A percentile compares a stretch with the other conserved stretches of the same genome.
Evolutionary conservation across 2,329 filamentous ascomycete species (phyloP).

Genomic region (Alternaria sp.): DNA sequence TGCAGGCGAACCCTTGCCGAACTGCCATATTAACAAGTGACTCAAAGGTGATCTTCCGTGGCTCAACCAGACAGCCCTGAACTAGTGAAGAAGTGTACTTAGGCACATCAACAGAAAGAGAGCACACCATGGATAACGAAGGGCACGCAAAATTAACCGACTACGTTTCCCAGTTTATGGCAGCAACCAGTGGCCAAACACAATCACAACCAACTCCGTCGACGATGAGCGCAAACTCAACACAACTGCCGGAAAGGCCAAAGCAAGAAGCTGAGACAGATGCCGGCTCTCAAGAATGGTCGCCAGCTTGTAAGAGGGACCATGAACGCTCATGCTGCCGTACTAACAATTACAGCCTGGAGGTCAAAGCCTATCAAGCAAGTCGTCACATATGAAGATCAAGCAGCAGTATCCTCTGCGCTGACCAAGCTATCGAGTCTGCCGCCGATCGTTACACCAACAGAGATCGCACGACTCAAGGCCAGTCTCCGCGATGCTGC

Average conservation of each 20-base stretch:
- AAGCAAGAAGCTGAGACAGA: conserved; percentile 6
- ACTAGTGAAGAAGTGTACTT: not conserved
- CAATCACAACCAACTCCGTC: not conserved
- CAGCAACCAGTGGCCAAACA: conserved; percentile 1
- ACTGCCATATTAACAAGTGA: conserved; percentile 27
- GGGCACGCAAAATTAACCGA: conserved; percentile 17
- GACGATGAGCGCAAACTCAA: not conserved
- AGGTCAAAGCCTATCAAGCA: conserved; percentile 80
- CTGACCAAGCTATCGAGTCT: conserved; percentile 69
- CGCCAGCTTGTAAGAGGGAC: conserved; percentile 46
- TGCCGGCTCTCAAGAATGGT: conserved; percentile 38
- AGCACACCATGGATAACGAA: conserved; percentile 14
- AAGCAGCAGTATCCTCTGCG: conserved; percentile 64
- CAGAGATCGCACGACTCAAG: conserved; percentile 81
- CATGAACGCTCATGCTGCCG: too few species aligned
- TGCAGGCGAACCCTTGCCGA: conserved; percentile 25
- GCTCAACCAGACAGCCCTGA: not conserved
- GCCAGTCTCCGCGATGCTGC: conserved; percentile 83
- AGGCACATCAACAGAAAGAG: not conserved
- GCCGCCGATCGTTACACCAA: conserved; percentile 79
- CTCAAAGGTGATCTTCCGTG: conserved; percentile 11
- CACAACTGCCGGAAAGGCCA: conserved; percentile 1
- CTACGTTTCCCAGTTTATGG: conserved; percentile 18
- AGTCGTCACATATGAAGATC: conserved; percentile 71
- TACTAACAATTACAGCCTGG: conserved; percentile 64